phyloP scores from a whole-genome alignment of 1,284 basidiomycete species.

The Leccinum pallidistipes region DNA sequence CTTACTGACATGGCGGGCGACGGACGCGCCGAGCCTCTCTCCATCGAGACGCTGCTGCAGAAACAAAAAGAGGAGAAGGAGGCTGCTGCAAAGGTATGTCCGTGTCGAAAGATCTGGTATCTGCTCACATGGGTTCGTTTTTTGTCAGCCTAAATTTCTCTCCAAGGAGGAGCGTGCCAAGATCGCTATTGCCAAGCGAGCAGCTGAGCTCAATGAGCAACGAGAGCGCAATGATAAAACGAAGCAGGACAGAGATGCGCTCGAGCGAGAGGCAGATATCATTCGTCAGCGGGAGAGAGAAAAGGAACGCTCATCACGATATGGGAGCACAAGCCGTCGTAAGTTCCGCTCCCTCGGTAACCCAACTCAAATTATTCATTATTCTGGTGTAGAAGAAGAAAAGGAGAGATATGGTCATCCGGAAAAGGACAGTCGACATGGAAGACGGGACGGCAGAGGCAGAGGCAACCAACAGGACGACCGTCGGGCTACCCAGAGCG shows the following conservation, averaged over 20 bases:
- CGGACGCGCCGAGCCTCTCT: slow-evolving; percentile 57
- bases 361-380: slow-evolving; percentile 18
- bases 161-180: slow-evolving; percentile 87
- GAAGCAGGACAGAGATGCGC: slow-evolving; percentile 56
- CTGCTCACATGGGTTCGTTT: slow-evolving; percentile 10
- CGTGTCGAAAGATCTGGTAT: background rate
- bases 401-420: slow-evolving; percentile 50
- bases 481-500: slow-evolving; percentile 36
- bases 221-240: slow-evolving; percentile 60
- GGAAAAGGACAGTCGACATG: slow-evolving; percentile 45
- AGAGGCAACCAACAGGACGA: slow-evolving; percentile 32
- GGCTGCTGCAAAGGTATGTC: slow-evolving; percentile 76
- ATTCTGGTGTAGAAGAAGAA: slow-evolving; percentile 55
- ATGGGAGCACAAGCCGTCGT: slow-evolving; percentile 34
- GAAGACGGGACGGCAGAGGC: slow-evolving; percentile 37
- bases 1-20: slow-evolving; percentile 33
- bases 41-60: slow-evolving; percentile 82
- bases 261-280: slow-evolving; percentile 77
- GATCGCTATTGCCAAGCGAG: slow-evolving; percentile 84
- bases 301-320: slow-evolving; percentile 28
- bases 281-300: slow-evolving; percentile 49
- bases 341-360: slow-evolving; percentile 40
- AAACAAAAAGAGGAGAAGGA: slow-evolving; percentile 88
- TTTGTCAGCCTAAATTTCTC: slow-evolving; percentile 83
- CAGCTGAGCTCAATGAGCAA: slow-evolving; percentile 72